A percentile compares a stretch with the other conserved stretches of the same genome.
phyloP scores from a whole-genome alignment of 139 green algal species.

The Chlorella sp. region DNA sequence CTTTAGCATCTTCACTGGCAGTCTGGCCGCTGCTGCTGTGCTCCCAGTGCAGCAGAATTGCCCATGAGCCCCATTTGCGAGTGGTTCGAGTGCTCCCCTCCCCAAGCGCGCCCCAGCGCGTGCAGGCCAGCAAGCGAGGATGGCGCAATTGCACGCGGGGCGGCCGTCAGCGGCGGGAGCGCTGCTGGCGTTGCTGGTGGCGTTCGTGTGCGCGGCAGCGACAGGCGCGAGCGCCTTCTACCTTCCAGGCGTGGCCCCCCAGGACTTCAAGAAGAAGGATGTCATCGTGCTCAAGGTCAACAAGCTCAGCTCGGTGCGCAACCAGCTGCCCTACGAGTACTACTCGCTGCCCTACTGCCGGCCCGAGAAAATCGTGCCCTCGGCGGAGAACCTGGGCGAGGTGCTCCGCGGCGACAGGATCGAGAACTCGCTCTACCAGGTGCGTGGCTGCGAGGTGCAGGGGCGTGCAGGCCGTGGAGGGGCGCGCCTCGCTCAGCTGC shows the following conservation, averaged over 20 bases:
- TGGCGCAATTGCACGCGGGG: no score
- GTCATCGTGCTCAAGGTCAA: constrained; percentile 89
- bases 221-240: constrained; percentile 77
- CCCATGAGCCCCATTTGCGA: no score
- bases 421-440: constrained; percentile 89
- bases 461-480: no score
- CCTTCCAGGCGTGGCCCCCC: constrained; percentile 86
- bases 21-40: no score
- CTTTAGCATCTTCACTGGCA: no score
- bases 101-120: no score
- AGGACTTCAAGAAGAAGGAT: constrained; percentile 80
- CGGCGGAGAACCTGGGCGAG: constrained; percentile 94
- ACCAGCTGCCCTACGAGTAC: constrained; percentile 94
- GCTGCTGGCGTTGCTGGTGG: not conserved
- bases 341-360: constrained; percentile 96
- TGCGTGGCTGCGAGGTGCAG: no score
- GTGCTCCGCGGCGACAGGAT: constrained; percentile 96
- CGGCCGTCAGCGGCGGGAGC: no score
- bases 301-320: constrained; percentile 91
- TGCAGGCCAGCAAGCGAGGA: no score
- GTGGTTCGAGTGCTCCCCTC: no score
- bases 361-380: constrained; percentile 82
- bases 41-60: no score
- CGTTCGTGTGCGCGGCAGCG: not conserved
- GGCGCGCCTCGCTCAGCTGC: no score